phyloP scores from a whole-genome alignment of 1,284 basidiomycete species.

The Puccinia horiana region DNA sequence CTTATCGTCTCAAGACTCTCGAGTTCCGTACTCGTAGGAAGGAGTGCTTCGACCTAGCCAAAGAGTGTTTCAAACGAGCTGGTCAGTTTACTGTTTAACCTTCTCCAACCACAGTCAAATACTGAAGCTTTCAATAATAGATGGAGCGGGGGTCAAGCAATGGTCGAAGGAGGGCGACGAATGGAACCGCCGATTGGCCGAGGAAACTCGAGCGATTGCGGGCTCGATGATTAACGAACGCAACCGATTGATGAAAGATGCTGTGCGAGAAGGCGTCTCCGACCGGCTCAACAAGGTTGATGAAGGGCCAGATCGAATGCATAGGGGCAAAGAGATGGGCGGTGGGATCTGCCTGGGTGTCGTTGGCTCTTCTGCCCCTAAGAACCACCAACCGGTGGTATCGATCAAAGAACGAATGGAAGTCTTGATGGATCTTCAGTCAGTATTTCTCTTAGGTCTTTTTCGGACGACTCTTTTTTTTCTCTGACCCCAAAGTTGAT shows the following conservation, averaged over 20 bases:
- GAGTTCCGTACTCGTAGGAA: slow-evolving; percentile 3
- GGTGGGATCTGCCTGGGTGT: slow-evolving; percentile 37
- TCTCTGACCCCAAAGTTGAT: too few relatives aligned
- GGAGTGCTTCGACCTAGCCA: not conserved
- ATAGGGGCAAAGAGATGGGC: slow-evolving; percentile 30
- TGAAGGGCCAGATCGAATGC: slow-evolving; percentile 20
- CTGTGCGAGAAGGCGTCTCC: not conserved
- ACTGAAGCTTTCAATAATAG: not conserved
- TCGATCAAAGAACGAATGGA: slow-evolving; percentile 29
- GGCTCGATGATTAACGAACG: not conserved
- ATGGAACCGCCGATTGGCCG: not conserved
- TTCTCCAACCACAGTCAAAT: too few relatives aligned
- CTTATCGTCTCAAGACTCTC: not conserved
- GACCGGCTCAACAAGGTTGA: not conserved
- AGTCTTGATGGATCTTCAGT: slow-evolving; percentile 42
- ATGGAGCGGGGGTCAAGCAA: slow-evolving; percentile 3
- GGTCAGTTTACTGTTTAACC: too few relatives aligned
- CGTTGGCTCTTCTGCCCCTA: not conserved
- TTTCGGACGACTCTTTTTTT: not conserved
- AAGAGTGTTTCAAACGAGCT: not conserved
- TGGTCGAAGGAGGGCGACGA: slow-evolving; percentile 5
- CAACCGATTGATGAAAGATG: slow-evolving; percentile 31
- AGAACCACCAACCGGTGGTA: too few relatives aligned
- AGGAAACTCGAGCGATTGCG: not conserved
- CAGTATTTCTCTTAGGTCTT: not conserved